Percentiles rank a stretch among this genome's conserved stretches.
These are phyloP conservation scores for Pleurotus pulmonarius DNA, from an alignment of 768 basidiomycete genomes.

Conservation along the genomic window DNA sequence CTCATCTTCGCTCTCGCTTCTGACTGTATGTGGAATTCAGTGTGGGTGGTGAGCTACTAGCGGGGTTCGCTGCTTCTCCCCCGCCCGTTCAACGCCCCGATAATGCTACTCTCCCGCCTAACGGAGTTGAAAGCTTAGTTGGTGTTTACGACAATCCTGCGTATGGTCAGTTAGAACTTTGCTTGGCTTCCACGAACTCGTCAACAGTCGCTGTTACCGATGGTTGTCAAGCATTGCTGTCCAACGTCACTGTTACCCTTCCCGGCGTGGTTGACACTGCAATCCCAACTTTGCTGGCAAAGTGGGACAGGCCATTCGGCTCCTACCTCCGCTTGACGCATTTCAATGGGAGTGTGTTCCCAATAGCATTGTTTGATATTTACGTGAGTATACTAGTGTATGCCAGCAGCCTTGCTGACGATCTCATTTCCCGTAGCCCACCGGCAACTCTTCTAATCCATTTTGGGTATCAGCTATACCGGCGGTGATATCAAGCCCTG, in stretches of 20 bases:
- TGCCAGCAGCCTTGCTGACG: not conserved
- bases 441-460: slow-evolving; percentile 15
- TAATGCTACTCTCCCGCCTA: slow-evolving; percentile 6
- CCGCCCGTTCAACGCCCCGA: slow-evolving; percentile 6
- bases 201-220: not conserved
- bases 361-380: slow-evolving; percentile 13
- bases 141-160: slow-evolving; percentile 11
- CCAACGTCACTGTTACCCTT: slow-evolving; percentile 15
- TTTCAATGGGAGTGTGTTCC: slow-evolving; percentile 21
- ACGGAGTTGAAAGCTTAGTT: slow-evolving; percentile 5
- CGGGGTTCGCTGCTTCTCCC: not conserved
- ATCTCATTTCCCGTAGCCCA: slow-evolving; percentile 12
- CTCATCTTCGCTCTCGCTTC: not conserved
- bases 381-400: slow-evolving; percentile 9
- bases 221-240: slow-evolving; percentile 13
- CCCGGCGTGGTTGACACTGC: slow-evolving; percentile 16
- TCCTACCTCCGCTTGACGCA: slow-evolving; percentile 20
- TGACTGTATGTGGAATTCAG: not conserved
- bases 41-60: not conserved
- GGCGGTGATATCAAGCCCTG: slow-evolving; percentile 1
- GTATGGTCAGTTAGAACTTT: slow-evolving; percentile 11
- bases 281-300: slow-evolving; percentile 19
- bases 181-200: slow-evolving; percentile 3
- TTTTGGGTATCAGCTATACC: slow-evolving; percentile 13
- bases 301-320: slow-evolving; percentile 14